Evolutionary conservation across 2,329 filamentous ascomycete species (phyloP), one percentile per base, ranked within the genome.

Genomic region (Aspergillus cejpii): DNA sequence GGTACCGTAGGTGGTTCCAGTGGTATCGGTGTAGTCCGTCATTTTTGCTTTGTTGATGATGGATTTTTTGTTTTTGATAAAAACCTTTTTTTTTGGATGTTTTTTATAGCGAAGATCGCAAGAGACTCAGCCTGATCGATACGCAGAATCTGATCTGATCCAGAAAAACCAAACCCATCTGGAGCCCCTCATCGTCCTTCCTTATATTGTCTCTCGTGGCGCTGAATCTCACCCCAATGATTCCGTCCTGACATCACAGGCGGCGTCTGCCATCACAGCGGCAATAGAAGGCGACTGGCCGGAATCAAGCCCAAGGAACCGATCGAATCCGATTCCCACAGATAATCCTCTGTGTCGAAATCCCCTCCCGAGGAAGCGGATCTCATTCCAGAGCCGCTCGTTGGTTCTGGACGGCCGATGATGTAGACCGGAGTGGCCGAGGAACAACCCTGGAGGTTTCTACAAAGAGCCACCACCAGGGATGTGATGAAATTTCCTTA

Each of bases 141-240:
- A 34, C 31, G 15, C 31, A 34, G 31, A 41, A 36, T 44, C 20
- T 14, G 38, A 6, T 28, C 23, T 38, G 17, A 38, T 12, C 24
- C 19, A 12, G 19, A 7, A 21, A 3, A 12, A 40, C 24, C 6
- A 17, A 17, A 21, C 2, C 20, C 31, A 19, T 6, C 27, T 19
- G 8, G 26, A 6, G 6, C 3, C 17, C 27, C 1, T 15, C 19
- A 5, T 41, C 28, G 3, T 11, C 3, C 26, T 27, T 10, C 29
- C 27, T 55, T 57, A 54, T 56, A 56, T 28, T 42, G 15, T 10
- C 37, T 12, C 15, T 39, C 29, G 54, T 55, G 54, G 54, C 54
- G 53, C 41, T 41, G 12, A 11, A 26, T 41, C 34, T 27, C 39
- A 41, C 23, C 20, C 27, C 20, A 20, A 53, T 56, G 50, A 53